Percentiles rank a stretch among this genome's conserved stretches.
Conservation (phyloP, 768 basidiomycete species). For the Boletus huronensis region DNA sequence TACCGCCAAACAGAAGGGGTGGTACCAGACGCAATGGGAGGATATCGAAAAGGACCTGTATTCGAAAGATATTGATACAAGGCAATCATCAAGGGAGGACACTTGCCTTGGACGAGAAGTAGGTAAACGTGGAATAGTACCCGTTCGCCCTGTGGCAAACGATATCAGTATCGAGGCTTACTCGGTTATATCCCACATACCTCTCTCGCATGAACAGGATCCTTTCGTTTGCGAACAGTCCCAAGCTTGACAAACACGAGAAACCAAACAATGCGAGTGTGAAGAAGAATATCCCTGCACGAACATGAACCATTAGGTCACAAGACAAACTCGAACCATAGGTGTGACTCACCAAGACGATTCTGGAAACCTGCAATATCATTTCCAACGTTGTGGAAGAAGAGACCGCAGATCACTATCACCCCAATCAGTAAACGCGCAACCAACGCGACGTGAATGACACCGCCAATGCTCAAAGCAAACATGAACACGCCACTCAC, state of each 20-base stretch:
- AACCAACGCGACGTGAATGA: neutral
- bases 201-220: conserved; percentile 98
- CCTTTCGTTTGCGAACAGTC: conserved; percentile 91
- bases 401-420: conserved; percentile 85
- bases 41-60: conserved; percentile 90
- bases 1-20: conserved; percentile 91
- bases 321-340: neutral
- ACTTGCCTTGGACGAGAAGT: conserved; percentile 87
- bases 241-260: conserved; percentile 91
- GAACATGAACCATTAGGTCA: neutral
- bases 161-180: neutral
- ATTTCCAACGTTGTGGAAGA: conserved; percentile 85
- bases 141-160: conserved; percentile 75
- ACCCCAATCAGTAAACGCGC: neutral
- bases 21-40: conserved; percentile 92
- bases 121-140: conserved; percentile 95
- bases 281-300: conserved; percentile 90
- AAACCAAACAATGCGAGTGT: conserved; percentile 95
- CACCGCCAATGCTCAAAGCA: neutral
- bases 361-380: conserved; percentile 99
- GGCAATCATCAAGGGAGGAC: neutral
- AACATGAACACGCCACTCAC: conserved; percentile 44
- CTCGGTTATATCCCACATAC: conserved; percentile 37
- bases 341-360: conserved; percentile 57
- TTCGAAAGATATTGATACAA: neutral